A percentile compares a stretch with the other conserved stretches of the same genome.
Evolutionary conservation across 176 grass and related monocot genomes (phyloP).

Genomic region (Oryza officinalis): DNA sequence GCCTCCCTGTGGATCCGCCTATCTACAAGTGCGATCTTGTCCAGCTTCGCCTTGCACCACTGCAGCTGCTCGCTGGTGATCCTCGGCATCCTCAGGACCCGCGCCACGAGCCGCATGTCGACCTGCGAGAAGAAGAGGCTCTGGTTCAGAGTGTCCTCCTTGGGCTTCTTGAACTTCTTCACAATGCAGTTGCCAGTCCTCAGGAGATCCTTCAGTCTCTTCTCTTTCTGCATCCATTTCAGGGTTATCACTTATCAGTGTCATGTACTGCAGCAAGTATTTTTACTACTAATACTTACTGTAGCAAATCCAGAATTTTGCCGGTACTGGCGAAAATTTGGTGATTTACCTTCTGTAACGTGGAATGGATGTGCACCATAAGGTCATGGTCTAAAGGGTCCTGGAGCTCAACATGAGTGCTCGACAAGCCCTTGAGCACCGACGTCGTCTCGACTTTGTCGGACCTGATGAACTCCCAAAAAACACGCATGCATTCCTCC

Average conservation of each 20-base stretch:
- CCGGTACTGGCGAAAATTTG: not conserved
- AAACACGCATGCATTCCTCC: constrained; percentile 74
- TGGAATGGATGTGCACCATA: constrained; percentile 61
- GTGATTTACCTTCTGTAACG: constrained; percentile 73
- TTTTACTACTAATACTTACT: not conserved
- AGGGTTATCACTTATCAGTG: not conserved
- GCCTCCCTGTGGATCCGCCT: constrained; percentile 89
- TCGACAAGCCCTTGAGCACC: constrained; percentile 65
- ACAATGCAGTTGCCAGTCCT: constrained; percentile 87
- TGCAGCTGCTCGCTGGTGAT: constrained; percentile 84
- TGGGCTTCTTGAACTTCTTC: constrained; percentile 97
- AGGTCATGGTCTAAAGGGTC: constrained; percentile 67
- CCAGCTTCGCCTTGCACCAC: constrained; percentile 85
- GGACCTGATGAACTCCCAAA: constrained; percentile 94
- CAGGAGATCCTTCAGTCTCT: constrained; percentile 85
- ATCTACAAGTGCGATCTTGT: constrained; percentile 71
- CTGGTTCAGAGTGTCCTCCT: constrained; percentile 79
- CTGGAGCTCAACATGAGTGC: constrained; percentile 65
- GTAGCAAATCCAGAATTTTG: constrained; percentile 24
- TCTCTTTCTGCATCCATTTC: constrained; percentile 68
- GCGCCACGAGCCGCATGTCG: constrained; percentile 71
- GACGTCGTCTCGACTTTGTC: constrained; percentile 64
- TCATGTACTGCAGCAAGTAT: not conserved
- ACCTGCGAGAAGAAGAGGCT: constrained; percentile 94
- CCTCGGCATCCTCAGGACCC: constrained; percentile 78